Evolutionary conservation across 345 rosid species (phyloP), one percentile per base, ranked within the genome.

Genomic region (Eutrema yunnanense): DNA sequence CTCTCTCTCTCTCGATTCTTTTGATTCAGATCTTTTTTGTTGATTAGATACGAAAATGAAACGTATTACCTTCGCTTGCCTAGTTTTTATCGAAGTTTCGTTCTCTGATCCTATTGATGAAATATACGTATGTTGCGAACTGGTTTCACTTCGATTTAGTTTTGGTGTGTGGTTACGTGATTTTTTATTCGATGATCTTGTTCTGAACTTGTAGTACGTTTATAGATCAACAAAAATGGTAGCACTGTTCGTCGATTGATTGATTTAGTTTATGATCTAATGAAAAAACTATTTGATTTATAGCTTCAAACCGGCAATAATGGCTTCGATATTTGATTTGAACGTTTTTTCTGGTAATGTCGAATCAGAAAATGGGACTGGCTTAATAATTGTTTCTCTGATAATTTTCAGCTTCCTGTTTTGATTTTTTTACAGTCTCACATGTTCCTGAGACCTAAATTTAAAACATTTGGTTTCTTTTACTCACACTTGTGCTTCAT

Each of bases 41-140:
- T 55, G 26, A 27, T 56, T 52, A 0, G 34, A 22, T 42, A 4
- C 26, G 32, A n/a, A 57, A 49, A 48, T 33, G 36, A 41, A 32
- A 34, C 69, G 16, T 37, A 5, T 67, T 47, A 14, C 49, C 2
- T 58, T 74, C 5, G 29, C 26, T 34, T 67, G 55, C 56, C 6
- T 75, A 53, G 73, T 40, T 75, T 52, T 26, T 26, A 74, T 50
- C 62, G 73, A 67, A 50, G 62, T 42, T 66, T 50, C 26, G 66
- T 74, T 58, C 9, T 67, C 62, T 59, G 73, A 74, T 74, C 78
- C 60, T 63, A 26, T 42, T 0, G 7, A 4, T 71, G 12, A 59
- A 49, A 2, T 14, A 8, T 55, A 43, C 11, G 52, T 40, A 36
- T 66, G 67, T 50, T 54, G 37, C 27, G 9, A 48, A 12, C 60